Evolutionary conservation across 768 basidiomycete species (phyloP), one percentile per base, ranked within the genome.

Genomic region (Mycena filopes): DNA sequence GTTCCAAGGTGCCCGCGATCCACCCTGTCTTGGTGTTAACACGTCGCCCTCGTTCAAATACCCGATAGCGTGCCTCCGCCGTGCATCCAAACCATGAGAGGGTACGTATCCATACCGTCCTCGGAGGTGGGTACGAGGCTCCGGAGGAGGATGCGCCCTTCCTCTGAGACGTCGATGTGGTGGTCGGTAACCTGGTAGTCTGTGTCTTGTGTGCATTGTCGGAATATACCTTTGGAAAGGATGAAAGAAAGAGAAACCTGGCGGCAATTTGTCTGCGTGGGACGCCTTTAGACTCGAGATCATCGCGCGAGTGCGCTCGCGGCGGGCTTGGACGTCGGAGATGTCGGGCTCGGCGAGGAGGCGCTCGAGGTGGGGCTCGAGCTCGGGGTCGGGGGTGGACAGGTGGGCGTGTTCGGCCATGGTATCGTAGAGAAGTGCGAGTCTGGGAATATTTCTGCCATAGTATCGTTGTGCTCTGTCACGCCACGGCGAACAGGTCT

Each of bases 61-160:
- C n/a, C n/a, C n/a, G n/a, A 33, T 57, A 66, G 12, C 31, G 5
- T 33, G 31, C 65, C 66, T 54, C 67, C 67, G 18, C 67, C 67
- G 41, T 68, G 67, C 16, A 65, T 23, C 67, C 67, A 68, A 13
- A 68, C 42, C 51, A 68, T 41, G 33, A 68, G 63, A 13, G 67
- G 67, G 26, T 56, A 65, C 1, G 53, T 68, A 29, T 23, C 16
- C 8, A 33, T 16, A 23, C 46, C 60, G 10, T 49, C 51, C 18
- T 57, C 20, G 21, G 51, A 33, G 41, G 20, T 16, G 8, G 67
- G 67, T 13, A 61, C 25, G 12, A 64, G 53, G 45, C 55, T 65
- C 31, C 67, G 25, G 8, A 54, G 58, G 2, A 49, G 63, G 55
- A 68, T 68, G n/a, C 6, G 56, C 26, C 67, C 67, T 9, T 42